Evolutionary conservation across 805 yeast species (phyloP).

Genomic region (Hanseniaspora mollemarum): DNA sequence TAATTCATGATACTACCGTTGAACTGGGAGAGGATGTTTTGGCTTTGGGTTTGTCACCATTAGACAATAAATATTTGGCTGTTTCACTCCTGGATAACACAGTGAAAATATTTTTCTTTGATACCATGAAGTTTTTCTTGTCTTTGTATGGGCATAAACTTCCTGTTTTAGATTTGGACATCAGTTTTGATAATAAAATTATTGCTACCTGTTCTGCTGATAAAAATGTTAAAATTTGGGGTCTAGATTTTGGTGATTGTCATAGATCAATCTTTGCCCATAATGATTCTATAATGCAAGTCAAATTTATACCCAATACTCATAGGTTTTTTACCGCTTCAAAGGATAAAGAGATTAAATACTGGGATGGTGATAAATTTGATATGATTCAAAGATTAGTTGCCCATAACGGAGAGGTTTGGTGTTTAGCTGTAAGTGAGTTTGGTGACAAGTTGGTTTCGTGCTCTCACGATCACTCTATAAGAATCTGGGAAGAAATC

Average conservation of each 20-base stretch:
- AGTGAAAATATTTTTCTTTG: constrained; percentile 86
- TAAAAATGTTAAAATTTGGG: constrained; percentile 96
- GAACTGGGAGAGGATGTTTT: constrained; percentile 81
- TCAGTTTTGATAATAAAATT: constrained; percentile 76
- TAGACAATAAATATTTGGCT: constrained; percentile 55
- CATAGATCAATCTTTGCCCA: constrained; percentile 94
- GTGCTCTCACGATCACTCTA: constrained; percentile 85
- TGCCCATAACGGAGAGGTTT: constrained; percentile 86
- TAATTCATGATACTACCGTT: constrained; percentile 66
- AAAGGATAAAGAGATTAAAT: constrained; percentile 80
- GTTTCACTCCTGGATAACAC: constrained; percentile 82
- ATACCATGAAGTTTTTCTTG: constrained; percentile 73
- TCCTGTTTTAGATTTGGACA: constrained; percentile 87
- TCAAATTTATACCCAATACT: constrained; percentile 68
- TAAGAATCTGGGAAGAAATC: constrained; percentile 86
- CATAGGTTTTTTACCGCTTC: constrained; percentile 84
- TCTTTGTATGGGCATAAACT: constrained; percentile 92
- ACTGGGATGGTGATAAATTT: constrained; percentile 98
- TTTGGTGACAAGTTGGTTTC: constrained; percentile 64
- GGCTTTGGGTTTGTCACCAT: constrained; percentile 69
- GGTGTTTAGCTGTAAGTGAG: constrained; percentile 73
- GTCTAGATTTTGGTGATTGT: constrained; percentile 97
- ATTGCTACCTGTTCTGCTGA: constrained; percentile 92
- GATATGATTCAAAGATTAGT: constrained; percentile 80
- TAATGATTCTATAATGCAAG: constrained; percentile 88